Evolutionary conservation across 2,329 filamentous ascomycete genomes (phyloP).

Genomic region (Penicillium carneum): DNA sequence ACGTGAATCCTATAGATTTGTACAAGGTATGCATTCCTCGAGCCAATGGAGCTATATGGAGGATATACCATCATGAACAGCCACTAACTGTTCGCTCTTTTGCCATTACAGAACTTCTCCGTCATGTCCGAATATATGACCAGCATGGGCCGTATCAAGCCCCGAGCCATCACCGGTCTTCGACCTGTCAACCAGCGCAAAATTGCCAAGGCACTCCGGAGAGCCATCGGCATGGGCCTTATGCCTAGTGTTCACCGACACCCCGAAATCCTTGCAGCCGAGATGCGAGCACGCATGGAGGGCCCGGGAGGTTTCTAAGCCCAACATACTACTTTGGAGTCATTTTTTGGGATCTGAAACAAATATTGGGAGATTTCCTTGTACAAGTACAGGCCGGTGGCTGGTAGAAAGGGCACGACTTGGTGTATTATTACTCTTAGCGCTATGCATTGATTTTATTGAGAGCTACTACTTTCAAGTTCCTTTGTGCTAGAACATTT

Average conservation of each 20-base stretch:
- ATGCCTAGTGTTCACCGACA: constrained; percentile 91
- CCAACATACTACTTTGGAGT: constrained; percentile 21
- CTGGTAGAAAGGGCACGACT: constrained; percentile 17
- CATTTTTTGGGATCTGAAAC: constrained; percentile 6
- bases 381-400: constrained; percentile 27
- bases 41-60: background rate
- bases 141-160: constrained; percentile 82
- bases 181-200: constrained; percentile 89
- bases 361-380: constrained; percentile 23
- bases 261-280: constrained; percentile 73
- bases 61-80: background rate
- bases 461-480: background rate
- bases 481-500: background rate
- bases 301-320: constrained; percentile 22
- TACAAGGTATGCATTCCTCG: constrained; percentile 73
- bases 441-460: constrained; percentile 26
- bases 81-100: constrained; percentile 19
- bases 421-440: constrained; percentile 37
- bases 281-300: constrained; percentile 43
- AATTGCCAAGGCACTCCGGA: constrained; percentile 88
- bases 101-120: constrained; percentile 76
- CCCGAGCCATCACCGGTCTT: constrained; percentile 76
- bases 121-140: constrained; percentile 90
- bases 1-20: constrained; percentile 79
- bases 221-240: constrained; percentile 85